Evolutionary conservation across 768 basidiomycete species (phyloP).

Genomic region (Suillus sp.): DNA sequence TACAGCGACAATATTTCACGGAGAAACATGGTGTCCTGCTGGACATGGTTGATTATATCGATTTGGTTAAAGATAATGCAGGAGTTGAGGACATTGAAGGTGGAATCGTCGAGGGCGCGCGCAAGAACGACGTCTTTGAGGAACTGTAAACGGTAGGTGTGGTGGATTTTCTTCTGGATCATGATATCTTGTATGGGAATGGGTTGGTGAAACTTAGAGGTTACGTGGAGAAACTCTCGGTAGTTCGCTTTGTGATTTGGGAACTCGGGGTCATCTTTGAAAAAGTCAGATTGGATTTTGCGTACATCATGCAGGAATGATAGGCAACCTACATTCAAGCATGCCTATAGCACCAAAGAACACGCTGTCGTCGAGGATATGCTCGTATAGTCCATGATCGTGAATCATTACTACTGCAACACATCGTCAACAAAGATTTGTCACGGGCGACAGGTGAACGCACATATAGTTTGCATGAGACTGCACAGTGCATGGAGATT

Average conservation of each 20-base stretch:
- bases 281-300: slow-evolving; percentile 21
- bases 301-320: slow-evolving; percentile 12
- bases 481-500: slow-evolving; percentile 90
- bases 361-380: slow-evolving; percentile 89
- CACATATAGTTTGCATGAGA: slow-evolving; percentile 94
- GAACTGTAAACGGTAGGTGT: slow-evolving; percentile 95
- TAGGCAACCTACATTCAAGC: slow-evolving; percentile 82
- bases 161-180: slow-evolving; percentile 90
- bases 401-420: slow-evolving; percentile 88
- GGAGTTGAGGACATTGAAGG: slow-evolving; percentile 95
- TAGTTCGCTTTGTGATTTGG: slow-evolving; percentile 97
- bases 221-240: slow-evolving; percentile 86
- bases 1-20: slow-evolving; percentile 77
- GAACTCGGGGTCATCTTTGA: slow-evolving; percentile 92
- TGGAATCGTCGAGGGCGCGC: slow-evolving; percentile 91
- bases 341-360: slow-evolving; percentile 95
- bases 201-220: slow-evolving; percentile 86
- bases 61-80: slow-evolving; percentile 99
- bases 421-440: slow-evolving; percentile 10
- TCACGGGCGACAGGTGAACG: slow-evolving; percentile 30
- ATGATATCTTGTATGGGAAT: slow-evolving; percentile 74
- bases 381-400: slow-evolving; percentile 93
- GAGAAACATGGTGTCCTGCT: slow-evolving; percentile 74
- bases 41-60: slow-evolving; percentile 92
- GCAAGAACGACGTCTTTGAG: slow-evolving; percentile 98